Conservation (phyloP, 305 asterid species). For the Lippia alba region DNA sequence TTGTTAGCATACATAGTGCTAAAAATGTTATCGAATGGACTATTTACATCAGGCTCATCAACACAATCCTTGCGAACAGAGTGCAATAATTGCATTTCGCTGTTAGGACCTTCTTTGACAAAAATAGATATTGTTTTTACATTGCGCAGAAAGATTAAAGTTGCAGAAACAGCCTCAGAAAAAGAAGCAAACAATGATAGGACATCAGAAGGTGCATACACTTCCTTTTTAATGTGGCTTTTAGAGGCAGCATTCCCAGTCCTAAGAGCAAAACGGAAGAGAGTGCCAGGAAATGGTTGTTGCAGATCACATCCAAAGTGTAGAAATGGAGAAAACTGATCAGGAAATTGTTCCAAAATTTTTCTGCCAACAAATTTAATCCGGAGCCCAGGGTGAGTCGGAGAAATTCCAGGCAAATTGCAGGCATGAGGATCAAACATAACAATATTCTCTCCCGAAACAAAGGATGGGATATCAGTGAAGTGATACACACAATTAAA, state of each 20-base stretch:
- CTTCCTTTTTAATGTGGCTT: conserved; percentile 94
- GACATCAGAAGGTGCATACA: conserved; percentile 80
- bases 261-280: conserved; percentile 94
- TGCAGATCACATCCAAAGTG: conserved; percentile 96
- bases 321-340: conserved; percentile 94
- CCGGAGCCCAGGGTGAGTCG: conserved; percentile 94
- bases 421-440: conserved; percentile 99
- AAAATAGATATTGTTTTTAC: conserved; percentile 82
- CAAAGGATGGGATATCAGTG: conserved; percentile 93
- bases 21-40: conserved; percentile 72
- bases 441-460: conserved; percentile 95
- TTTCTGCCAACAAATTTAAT: conserved; percentile 81
- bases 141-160: conserved; percentile 83
- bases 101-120: conserved; percentile 80
- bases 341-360: conserved; percentile 93
- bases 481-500: conserved; percentile 95
- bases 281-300: conserved; percentile 87
- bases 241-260: conserved; percentile 76
- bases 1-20: conserved; percentile 65
- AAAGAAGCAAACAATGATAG: conserved; percentile 82
- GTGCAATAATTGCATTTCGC: conserved; percentile 90
- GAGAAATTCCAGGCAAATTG: conserved; percentile 95
- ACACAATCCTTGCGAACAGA: conserved; percentile 69
- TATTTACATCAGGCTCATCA: conserved; percentile 67
- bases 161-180: conserved; percentile 80